Conservation (phyloP, 2,329 filamentous ascomycete genomes). For the Exophiala bonariae region DNA sequence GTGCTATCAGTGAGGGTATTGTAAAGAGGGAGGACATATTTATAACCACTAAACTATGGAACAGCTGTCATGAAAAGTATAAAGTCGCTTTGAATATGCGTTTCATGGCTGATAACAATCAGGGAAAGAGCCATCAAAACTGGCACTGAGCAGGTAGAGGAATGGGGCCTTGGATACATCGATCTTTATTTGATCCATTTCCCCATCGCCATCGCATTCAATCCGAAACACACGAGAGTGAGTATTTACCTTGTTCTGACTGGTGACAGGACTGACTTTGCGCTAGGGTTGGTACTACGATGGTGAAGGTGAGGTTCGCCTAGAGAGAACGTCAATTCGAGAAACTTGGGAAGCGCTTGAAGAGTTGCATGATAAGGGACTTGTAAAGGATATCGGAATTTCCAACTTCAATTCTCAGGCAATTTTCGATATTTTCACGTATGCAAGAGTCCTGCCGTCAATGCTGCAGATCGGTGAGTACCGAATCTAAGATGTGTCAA, state of each 20-base stretch:
- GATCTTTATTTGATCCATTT: conserved; percentile 55
- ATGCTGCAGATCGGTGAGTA: conserved; percentile 70
- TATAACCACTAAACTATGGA: conserved; percentile 64
- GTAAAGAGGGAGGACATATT: conserved; percentile 30
- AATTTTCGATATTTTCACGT: conserved; percentile 17
- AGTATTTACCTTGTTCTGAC: no score
- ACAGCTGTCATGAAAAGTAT: conserved; percentile 53
- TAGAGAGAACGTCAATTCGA: conserved; percentile 38
- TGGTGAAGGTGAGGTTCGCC: conserved; percentile 34
- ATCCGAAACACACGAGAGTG: conserved; percentile 48
- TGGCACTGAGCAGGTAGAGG: conserved; percentile 50
- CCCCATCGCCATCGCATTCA: conserved; percentile 50
- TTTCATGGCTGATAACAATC: no score
- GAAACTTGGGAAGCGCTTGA: conserved; percentile 45
- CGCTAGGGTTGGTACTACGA: conserved; percentile 48
- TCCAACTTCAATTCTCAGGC: conserved; percentile 39
- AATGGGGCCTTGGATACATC: conserved; percentile 54
- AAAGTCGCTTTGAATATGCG: no score
- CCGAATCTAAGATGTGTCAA: no score
- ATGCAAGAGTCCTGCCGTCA: conserved; percentile 44
- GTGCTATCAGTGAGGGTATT: no score
- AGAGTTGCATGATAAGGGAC: conserved; percentile 41
- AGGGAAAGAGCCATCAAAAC: no score
- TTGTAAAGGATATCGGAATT: conserved; percentile 42
- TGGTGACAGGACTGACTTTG: no score